These are phyloP conservation scores for Rhypophila decipiens DNA, from an alignment of 495 filamentous ascomycete species.

Conservation along the genomic window DNA sequence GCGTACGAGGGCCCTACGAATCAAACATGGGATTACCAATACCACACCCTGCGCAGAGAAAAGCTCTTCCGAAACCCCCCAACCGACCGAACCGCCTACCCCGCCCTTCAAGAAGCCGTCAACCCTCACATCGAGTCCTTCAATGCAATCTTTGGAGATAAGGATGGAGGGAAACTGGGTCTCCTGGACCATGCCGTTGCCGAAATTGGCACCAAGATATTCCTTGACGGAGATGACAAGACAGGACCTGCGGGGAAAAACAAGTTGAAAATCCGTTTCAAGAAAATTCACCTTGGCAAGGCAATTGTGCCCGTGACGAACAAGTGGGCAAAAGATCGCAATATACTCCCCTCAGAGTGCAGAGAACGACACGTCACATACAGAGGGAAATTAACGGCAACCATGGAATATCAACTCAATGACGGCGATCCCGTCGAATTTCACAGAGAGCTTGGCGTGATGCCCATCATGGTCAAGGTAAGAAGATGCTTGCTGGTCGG, in stretches of 20 bases:
- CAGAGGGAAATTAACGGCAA: slow-evolving; percentile 73
- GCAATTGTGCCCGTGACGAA: slow-evolving; percentile 67
- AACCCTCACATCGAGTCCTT: slow-evolving; percentile 91
- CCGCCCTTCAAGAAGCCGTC: slow-evolving; percentile 73
- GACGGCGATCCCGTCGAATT: slow-evolving; percentile 74
- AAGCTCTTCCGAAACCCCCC: slow-evolving; percentile 84
- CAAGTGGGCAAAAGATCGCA: slow-evolving; percentile 71
- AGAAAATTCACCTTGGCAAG: slow-evolving; percentile 71
- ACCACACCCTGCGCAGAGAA: slow-evolving; percentile 74
- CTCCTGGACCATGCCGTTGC: slow-evolving; percentile 69
- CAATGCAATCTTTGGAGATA: slow-evolving; percentile 76
- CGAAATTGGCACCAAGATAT: slow-evolving; percentile 85
- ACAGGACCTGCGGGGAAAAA: slow-evolving; percentile 55
- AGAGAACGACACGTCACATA: slow-evolving; percentile 91
- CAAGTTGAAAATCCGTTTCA: slow-evolving; percentile 64
- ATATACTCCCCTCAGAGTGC: slow-evolving; percentile 88
- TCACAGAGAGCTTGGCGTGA: slow-evolving; percentile 74
- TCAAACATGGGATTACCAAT: slow-evolving; percentile 73
- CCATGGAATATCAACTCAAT: slow-evolving; percentile 78
- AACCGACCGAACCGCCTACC: slow-evolving; percentile 80
- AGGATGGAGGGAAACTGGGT: slow-evolving; percentile 51
- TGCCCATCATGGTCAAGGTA: slow-evolving; percentile 91
- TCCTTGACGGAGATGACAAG: slow-evolving; percentile 68
- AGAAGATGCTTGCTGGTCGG: neutral
- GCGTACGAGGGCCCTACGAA: too few species aligned